Evolutionary conservation across 192 early-diverging fungal genomes (phyloP), one percentile per base, ranked within the genome.

Genomic region (Mortierella claussenii): DNA sequence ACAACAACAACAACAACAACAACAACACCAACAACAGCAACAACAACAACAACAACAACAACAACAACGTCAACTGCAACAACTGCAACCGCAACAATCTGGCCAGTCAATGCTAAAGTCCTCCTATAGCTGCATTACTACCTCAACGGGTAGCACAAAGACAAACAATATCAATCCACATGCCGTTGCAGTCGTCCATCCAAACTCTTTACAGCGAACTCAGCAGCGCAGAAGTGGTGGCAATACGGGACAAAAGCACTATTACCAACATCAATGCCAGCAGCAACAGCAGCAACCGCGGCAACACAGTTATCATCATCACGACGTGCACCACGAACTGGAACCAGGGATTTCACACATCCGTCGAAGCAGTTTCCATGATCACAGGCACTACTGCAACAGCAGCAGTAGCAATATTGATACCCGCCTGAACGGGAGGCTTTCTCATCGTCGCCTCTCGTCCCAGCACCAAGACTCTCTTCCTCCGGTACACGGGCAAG

Each of bases 1-100:
- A 46, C 55, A 58, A 21, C 50, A 40, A 30, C 53, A 45, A 26
- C 52, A 64, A 13, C 61, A 64, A 5, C 58, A 60, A 18, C 58
- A 60, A 8, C 58, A 45, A 34, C 42, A 45, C 15, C 45, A 47
- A 21, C 9, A 47, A 47, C 45, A 32, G n/a, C 45, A 9, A 18
- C 45, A 47, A 7, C 7, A 7, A 10, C 37, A 40, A 13, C 37
- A 40, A 13, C 37, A 40, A 13, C 37, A 40, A 13, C 37, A 40
- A 10, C 37, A 40, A 10, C 37, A 40, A 40, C 37, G 37, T 13
- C 13, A 7, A 40, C 13, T 40, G 48, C 55, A 58, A 21, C 50
- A 30, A 8, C 50, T n/a, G 26, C 26, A 53, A 32, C 50, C 24
- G 13, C 47, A 49, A 13, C 47, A 49, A 13, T 26, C 47, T 26